These are phyloP conservation scores for Infundibulicybe gibba DNA, from an alignment of 768 basidiomycete species.

Conservation along the genomic window DNA sequence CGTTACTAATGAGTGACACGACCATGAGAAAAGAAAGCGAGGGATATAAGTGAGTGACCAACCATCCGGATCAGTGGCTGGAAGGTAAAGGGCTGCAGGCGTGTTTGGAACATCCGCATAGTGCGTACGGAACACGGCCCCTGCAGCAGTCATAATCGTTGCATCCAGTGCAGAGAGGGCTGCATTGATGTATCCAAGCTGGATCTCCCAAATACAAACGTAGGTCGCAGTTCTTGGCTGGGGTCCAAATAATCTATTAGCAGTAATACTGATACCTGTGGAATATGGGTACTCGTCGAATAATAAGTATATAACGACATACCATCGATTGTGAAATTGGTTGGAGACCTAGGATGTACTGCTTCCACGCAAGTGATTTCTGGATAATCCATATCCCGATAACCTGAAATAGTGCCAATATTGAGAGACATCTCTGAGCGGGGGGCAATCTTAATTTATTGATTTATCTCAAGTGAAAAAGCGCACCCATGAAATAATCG, in stretches of 20 bases:
- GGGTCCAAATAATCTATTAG: constrained; percentile 87
- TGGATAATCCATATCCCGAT: constrained; percentile 42
- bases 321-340: constrained; percentile 52
- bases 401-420: constrained; percentile 53
- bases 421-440: constrained; percentile 76
- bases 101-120: constrained; percentile 78
- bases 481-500: constrained; percentile 83
- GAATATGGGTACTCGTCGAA: not conserved
- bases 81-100: constrained; percentile 64
- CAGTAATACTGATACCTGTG: constrained; percentile 74
- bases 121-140: constrained; percentile 60
- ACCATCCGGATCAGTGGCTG: constrained; percentile 78
- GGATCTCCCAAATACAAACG: constrained; percentile 90
- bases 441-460: not conserved
- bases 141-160: constrained; percentile 46
- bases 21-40: constrained; percentile 1
- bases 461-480: not conserved
- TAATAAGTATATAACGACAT: constrained; percentile 1
- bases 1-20: constrained; percentile 53
- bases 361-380: constrained; percentile 28
- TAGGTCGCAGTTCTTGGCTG: constrained; percentile 83
- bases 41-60: constrained; percentile 14
- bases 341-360: constrained; percentile 13
- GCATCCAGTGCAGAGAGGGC: constrained; percentile 52
- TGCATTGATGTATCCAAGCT: constrained; percentile 60